Base-by-base conservation (phyloP, 75 land plant genomes). In the Pinus albicaulis region DNA sequence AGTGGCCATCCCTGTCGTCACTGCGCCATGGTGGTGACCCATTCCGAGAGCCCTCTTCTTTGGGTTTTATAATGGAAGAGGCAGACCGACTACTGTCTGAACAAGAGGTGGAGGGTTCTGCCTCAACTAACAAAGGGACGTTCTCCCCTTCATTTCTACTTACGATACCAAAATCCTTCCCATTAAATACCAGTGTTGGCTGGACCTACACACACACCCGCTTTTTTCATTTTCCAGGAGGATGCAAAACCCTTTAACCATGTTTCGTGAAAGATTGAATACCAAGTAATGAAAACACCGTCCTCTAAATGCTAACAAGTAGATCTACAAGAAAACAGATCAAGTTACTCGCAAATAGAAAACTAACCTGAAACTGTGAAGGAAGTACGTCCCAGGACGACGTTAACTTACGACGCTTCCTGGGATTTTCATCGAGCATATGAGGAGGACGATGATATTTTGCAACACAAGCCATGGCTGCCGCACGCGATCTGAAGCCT, bases 1-100 rank as follows among this genome's bases (percentile, higher is more conserved):
- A 92, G 84, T 95, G 98, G 20, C 98, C 98, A 89, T 95, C 96
- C 77, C 92, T 95, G 85, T 95, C 98, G 89, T 95, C 98, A 22
- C 88, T 91, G 58, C 92, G 87, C 89, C 91, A 85, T 76, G 95
- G 94, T 56, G 96, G 96, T 73, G 96, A 92, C 69, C 75, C 90
- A 82, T 56, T 77, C 68, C 91, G 90, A 26, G 76, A 48, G 11
- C 76, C 55, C 75, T 79, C 76, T 80, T 86, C 80, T 88, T 88
- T 23, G 57, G 56, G 84, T 77, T 10, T 48, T 48, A 48, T 10
- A 48, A 10, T 48, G 10, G 53, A 76, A 26, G 80, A 48, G 53
- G 76, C 58, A 63, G 81, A 71, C 70, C 64, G 69, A 84, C 81
- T 44, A 57, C 71, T 55, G 64, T 82, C 85, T 25, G 81, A 71